Evolutionary conservation across 2,329 filamentous ascomycete genomes (phyloP), one percentile per base, ranked within the genome.

Genomic region (Nothophaeocryptopus gaeumannii): DNA sequence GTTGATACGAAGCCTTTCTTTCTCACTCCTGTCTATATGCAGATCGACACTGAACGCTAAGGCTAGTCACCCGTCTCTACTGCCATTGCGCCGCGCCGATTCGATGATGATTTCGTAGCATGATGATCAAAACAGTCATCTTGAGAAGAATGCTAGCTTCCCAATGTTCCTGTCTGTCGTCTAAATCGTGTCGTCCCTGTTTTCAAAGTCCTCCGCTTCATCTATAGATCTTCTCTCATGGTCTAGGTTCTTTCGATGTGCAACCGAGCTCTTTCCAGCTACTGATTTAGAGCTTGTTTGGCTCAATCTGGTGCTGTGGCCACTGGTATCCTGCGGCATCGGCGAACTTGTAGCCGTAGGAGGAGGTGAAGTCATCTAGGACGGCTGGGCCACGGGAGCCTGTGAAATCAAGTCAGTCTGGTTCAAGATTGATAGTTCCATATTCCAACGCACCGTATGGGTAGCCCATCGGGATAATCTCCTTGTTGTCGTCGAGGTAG

Each of bases 391-490:
- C 93, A 65, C 95, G 92, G 53, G 93, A 99, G 61, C 93, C 93
- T 99, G 62, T 50, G 66, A 64, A 62, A 10, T 32, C n/a, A 41
- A 15, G 31, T 48, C 20, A 36, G 32, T 45, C 40, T 58, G 41
- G 34, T 34, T 5, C 35, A 33, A 31, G 15, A 5, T 5, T 12
- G 34, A 33, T 35, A 5, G 8, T 31, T 4, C n/a, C 8, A 20
- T n/a, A 7, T 29, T 26, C 14, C 11, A 10, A 72, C 87, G 76
- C 76, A 96, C 93, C 93, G 70, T 99, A 99, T 60, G 95, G 92
- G 76, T 99, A 99, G 69, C 96, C 92, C 93, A 99, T 99, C 20
- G 93, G 93, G 53, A 96, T 88, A 60, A 99, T 97, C 76, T 99
- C 93, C 81, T 96, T 96, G 81, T 97, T 96, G 70, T 96, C 90